Conservation (phyloP, 2,329 filamentous ascomycete genomes). For the Beauveria caledonica region DNA sequence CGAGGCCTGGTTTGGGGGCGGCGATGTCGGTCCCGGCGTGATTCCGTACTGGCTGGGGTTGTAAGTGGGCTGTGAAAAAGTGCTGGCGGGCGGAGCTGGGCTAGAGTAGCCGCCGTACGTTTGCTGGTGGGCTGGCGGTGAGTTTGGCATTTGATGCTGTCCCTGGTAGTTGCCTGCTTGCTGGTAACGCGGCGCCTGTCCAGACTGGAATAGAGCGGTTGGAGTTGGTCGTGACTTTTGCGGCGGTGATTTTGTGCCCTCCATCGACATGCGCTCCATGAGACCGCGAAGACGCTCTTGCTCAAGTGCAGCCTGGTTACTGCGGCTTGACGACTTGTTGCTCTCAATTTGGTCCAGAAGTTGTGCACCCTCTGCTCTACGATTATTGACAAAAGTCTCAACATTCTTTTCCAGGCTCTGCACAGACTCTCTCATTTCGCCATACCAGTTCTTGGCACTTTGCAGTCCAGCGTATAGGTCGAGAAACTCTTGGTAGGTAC, state of each 20-base stretch:
- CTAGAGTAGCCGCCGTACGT: constrained; percentile 35
- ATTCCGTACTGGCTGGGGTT: constrained; percentile 53
- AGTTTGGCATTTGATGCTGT: constrained; percentile 52
- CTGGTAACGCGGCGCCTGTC: constrained; percentile 40
- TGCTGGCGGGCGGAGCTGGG: constrained; percentile 32
- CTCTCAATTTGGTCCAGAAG: constrained; percentile 83
- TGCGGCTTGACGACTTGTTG: constrained; percentile 55
- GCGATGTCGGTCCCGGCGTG: constrained; percentile 49
- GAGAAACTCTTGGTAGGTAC: constrained; percentile 85
- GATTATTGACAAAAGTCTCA: constrained; percentile 92
- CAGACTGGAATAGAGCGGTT: constrained; percentile 43
- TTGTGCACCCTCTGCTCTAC: constrained; percentile 82
- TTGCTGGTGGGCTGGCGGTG: constrained; percentile 42
- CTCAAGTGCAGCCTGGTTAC: constrained; percentile 65
- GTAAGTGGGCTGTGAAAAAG: constrained; percentile 45
- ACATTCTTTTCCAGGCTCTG: constrained; percentile 92
- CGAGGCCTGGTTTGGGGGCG: constrained; percentile 53
- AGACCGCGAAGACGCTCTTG: constrained; percentile 78
- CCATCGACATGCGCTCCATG: constrained; percentile 94
- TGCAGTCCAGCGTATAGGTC: constrained; percentile 80
- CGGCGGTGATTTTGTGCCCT: constrained; percentile 40
- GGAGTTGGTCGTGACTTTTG: constrained; percentile 23
- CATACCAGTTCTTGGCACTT: constrained; percentile 87
- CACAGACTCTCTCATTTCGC: constrained; percentile 91
- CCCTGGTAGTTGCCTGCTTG: constrained; percentile 42